Evolutionary conservation across 257 asterid genomes (phyloP), one percentile per base, ranked within the genome.

Genomic region (Asclepias syriaca): DNA sequence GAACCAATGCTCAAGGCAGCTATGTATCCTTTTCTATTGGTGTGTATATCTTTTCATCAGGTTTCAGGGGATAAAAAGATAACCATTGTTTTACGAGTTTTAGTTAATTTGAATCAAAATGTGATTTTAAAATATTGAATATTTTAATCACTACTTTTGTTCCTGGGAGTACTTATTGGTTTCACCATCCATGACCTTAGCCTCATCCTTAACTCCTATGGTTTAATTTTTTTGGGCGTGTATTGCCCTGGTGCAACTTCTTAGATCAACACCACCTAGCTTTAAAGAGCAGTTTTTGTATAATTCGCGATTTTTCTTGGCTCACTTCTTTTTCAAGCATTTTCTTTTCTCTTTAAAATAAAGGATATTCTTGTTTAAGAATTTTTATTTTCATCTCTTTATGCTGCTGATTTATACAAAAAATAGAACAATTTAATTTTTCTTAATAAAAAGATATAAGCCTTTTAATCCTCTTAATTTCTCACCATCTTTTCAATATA

Each of bases 1-100:
- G 99, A 95, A 67, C 96, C 99, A 43, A 74, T 95, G 80, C 76
- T 95, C 78, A 92, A 81, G 89, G 95, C 95, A 57, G 93, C 96
- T 73, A 80, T 69, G 94, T 91, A 92, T 92, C 98, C 98, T 90
- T 71, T 15, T 69, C 34, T 2, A 27, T 79, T 65, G 29, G 27
- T 27, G 55, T 77, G 60, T 49, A 50, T 46, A 32, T 22, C 43
- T 59, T 18, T 53, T 59, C 19, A n/a, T 21, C 46, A 15, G 1
- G 32, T 11, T 43, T 51, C 53, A 48, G n/a, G 14, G 11, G 13
- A 8, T n/a, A 48, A 48, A 43, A 54, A 55, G 10, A 22, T 29
- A 63, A 14, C 15, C 10, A 63, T 32, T 51, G 5, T 34, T 34
- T 61, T 16, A 63, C 49, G 49, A 13, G 8, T 59, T 40, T 22